A percentile compares a stretch with the other conserved stretches of the same genome.
phyloP scores from a whole-genome alignment of 371 early-diverging fungal species.

The Chytridium lagenaria region DNA sequence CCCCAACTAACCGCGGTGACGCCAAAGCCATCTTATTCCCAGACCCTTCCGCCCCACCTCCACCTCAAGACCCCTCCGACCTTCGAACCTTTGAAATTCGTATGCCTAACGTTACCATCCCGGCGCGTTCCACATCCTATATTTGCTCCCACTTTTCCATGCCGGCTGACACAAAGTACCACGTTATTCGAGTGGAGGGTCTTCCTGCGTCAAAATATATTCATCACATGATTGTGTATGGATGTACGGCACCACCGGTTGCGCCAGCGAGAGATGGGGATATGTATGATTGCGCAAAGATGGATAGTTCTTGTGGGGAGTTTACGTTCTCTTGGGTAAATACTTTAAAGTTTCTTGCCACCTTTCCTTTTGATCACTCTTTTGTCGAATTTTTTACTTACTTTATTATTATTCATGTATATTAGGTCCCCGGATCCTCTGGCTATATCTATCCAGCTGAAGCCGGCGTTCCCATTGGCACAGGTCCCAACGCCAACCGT shows the following conservation, averaged over 20 bases:
- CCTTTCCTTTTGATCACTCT: neutral
- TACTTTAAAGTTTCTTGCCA: neutral
- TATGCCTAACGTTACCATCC: constrained; percentile 23
- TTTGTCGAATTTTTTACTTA: neutral
- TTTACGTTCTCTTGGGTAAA: neutral
- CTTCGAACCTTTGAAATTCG: constrained; percentile 15
- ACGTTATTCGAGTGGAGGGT: constrained; percentile 23
- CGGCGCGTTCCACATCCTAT: constrained; percentile 17
- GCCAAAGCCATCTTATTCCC: neutral
- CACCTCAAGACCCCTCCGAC: neutral
- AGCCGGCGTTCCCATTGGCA: constrained; percentile 31
- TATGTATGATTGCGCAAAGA: constrained; percentile 19
- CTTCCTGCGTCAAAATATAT: constrained; percentile 20
- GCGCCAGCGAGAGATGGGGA: constrained; percentile 23
- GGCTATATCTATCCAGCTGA: constrained; percentile 18
- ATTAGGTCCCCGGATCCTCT: constrained; percentile 25
- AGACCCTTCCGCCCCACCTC: neutral
- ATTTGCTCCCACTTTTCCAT: constrained; percentile 25
- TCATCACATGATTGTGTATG: constrained; percentile 32
- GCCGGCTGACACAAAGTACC: constrained; percentile 29
- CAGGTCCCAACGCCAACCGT: neutral
- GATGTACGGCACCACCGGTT: constrained; percentile 11
- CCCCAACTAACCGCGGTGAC: constrained; percentile 22
- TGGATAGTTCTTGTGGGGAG: constrained; percentile 20
- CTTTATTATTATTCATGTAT: neutral